Evolutionary conservation across 2,329 filamentous ascomycete species (phyloP).

Genomic region (Curvularia sp.): DNA sequence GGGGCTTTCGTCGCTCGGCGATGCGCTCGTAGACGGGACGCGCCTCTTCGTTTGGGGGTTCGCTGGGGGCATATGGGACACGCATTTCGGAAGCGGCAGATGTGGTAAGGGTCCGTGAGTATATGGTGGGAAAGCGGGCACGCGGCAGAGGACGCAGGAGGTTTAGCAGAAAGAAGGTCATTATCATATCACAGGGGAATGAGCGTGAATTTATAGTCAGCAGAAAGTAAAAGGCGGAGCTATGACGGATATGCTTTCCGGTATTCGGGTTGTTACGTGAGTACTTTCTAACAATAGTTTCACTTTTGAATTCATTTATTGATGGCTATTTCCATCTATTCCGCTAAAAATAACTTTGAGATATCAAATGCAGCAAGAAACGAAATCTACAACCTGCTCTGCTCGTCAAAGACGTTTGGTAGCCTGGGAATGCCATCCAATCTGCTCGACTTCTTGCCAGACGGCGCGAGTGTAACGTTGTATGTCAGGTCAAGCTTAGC

Average conservation of each 20-base stretch:
- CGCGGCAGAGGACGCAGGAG: not conserved
- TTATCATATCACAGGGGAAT: not conserved
- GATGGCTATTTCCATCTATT: slow-evolving; percentile 4
- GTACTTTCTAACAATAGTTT: not conserved
- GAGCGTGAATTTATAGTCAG: slow-evolving; percentile 6
- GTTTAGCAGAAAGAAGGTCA: slow-evolving; percentile 1
- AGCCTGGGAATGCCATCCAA: slow-evolving; percentile 44
- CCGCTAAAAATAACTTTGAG: slow-evolving; percentile 24
- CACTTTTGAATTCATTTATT: slow-evolving; percentile 2
- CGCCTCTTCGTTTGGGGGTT: slow-evolving; percentile 56
- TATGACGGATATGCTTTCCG: slow-evolving; percentile 14
- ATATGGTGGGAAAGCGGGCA: not conserved
- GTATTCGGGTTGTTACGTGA: slow-evolving; percentile 1
- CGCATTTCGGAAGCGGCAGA: slow-evolving; percentile 55
- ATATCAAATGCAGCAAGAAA: slow-evolving; percentile 18
- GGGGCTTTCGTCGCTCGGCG: slow-evolving; percentile 59
- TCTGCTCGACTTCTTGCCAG: slow-evolving; percentile 39
- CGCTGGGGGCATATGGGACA: slow-evolving; percentile 62
- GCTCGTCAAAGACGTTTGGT: slow-evolving; percentile 37
- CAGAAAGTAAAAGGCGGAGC: slow-evolving; percentile 10
- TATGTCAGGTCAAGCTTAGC: slow-evolving; percentile 67
- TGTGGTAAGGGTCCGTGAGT: slow-evolving; percentile 13
- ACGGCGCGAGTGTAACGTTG: slow-evolving; percentile 64
- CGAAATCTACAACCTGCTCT: slow-evolving; percentile 32
- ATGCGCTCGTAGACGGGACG: slow-evolving; percentile 59